Evolutionary conservation across 2,329 filamentous ascomycete species (phyloP).

Genomic region (Aureobasidium vineae): DNA sequence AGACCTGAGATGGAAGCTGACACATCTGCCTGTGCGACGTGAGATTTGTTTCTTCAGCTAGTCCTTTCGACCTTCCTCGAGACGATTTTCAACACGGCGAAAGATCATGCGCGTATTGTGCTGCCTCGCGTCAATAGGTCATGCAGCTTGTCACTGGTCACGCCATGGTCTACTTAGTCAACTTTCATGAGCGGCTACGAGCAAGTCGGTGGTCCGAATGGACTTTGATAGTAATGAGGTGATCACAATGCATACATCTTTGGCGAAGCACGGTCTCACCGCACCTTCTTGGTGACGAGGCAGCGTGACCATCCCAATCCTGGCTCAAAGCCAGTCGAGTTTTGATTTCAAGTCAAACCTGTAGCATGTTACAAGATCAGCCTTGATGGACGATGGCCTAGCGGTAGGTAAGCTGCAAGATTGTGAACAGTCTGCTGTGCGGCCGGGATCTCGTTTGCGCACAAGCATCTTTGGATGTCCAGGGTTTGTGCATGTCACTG

Average conservation of each 20-base stretch:
- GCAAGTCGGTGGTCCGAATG: slow-evolving; percentile 12
- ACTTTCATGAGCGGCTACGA: slow-evolving; percentile 17
- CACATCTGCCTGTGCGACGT: slow-evolving; percentile 14
- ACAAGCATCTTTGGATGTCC: slow-evolving; percentile 7
- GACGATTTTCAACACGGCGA: background rate
- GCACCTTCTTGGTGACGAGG: slow-evolving; percentile 20
- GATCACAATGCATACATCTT: slow-evolving; percentile 21
- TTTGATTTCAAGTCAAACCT: slow-evolving; percentile 1
- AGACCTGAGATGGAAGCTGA: background rate
- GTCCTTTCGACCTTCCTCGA: background rate
- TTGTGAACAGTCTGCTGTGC: slow-evolving; percentile 14
- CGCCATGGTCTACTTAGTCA: slow-evolving; percentile 23
- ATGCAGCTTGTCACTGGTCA: slow-evolving; percentile 25
- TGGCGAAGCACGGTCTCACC: slow-evolving; percentile 20
- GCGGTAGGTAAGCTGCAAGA: slow-evolving; percentile 15
- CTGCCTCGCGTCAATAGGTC: slow-evolving; percentile 22
- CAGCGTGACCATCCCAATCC: slow-evolving; percentile 18
- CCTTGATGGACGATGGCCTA: slow-evolving; percentile 5
- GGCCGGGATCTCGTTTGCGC: slow-evolving; percentile 16
- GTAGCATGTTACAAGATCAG: slow-evolving; percentile 21
- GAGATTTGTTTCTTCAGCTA: slow-evolving; percentile 13
- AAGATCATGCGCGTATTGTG: slow-evolving; percentile 20
- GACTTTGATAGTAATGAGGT: slow-evolving; percentile 1
- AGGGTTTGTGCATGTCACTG: slow-evolving; percentile 19
- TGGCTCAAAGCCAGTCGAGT: slow-evolving; percentile 3